Evolutionary conservation across 2,329 filamentous ascomycete species (phyloP).

Genomic region (Penicillium digitatum): DNA sequence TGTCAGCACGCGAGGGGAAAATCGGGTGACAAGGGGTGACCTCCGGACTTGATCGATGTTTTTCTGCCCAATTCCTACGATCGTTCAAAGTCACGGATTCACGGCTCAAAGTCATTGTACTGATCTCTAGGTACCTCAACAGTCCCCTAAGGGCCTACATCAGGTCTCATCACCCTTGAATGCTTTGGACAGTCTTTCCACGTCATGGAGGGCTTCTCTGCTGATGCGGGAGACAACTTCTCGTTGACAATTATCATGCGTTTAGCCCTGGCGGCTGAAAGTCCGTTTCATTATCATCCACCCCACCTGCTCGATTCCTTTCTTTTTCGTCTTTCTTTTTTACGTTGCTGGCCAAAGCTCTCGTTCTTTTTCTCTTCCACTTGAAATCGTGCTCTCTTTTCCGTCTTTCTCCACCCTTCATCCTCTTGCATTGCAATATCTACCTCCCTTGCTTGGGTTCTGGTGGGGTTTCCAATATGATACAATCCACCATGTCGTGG

Average conservation of each 20-base stretch:
- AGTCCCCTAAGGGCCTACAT: neutral
- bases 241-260: constrained; percentile 14
- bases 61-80: constrained; percentile 29
- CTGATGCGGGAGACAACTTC: constrained; percentile 25
- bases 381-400: neutral
- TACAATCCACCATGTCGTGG: constrained; percentile 37
- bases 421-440: neutral
- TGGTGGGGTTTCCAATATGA: constrained; percentile 2
- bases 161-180: neutral
- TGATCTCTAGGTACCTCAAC: neutral
- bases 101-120: constrained; percentile 27
- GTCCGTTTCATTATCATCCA: constrained; percentile 14
- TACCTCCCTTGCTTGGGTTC: constrained; percentile 1
- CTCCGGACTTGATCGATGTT: neutral
- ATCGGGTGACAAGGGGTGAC: constrained; percentile 16
- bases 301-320: constrained; percentile 19
- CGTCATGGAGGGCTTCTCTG: constrained; percentile 27
- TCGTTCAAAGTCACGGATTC: constrained; percentile 14
- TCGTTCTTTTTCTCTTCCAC: neutral
- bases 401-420: constrained; percentile 1
- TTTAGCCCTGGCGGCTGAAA: constrained; percentile 2
- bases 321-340: constrained; percentile 2
- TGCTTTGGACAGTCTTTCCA: constrained; percentile 27
- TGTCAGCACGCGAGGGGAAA: neutral
- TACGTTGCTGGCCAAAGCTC: constrained; percentile 8